phyloP scores from a whole-genome alignment of 441 rosid species.

The Gossypium davidsonii region DNA sequence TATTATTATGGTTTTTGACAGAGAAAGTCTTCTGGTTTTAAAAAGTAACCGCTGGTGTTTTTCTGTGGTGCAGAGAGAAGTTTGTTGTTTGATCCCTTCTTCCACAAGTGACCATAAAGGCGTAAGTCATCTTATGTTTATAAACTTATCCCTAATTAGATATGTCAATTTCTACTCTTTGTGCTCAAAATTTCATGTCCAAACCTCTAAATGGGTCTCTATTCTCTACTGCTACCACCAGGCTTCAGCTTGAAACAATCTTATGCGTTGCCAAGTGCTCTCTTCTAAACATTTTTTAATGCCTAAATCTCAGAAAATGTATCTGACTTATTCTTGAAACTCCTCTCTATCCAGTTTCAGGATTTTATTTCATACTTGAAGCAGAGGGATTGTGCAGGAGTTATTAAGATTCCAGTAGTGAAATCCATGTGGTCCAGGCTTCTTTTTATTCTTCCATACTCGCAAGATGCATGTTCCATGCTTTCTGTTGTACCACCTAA shows the following conservation, averaged over 20 bases:
- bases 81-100: conserved; percentile 73
- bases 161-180: conserved; percentile 1
- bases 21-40: background rate
- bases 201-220: background rate
- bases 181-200: background rate
- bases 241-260: conserved; percentile 5
- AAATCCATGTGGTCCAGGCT: conserved; percentile 85
- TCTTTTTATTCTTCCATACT: conserved; percentile 79
- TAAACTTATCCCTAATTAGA: background rate
- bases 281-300: background rate
- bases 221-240: background rate
- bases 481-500: conserved; percentile 56
- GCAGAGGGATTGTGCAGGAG: conserved; percentile 96
- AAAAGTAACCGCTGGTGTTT: background rate
- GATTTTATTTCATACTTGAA: conserved; percentile 82
- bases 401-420: conserved; percentile 71
- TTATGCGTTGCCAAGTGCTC: background rate
- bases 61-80: conserved; percentile 76
- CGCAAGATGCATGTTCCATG: conserved; percentile 67
- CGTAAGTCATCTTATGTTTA: conserved; percentile 40
- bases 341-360: conserved; percentile 56
- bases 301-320: background rate
- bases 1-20: background rate
- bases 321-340: background rate
- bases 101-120: conserved; percentile 65